Conservation (phyloP, 2,329 filamentous ascomycete species). For the Calonectria pseudoturangicola region DNA sequence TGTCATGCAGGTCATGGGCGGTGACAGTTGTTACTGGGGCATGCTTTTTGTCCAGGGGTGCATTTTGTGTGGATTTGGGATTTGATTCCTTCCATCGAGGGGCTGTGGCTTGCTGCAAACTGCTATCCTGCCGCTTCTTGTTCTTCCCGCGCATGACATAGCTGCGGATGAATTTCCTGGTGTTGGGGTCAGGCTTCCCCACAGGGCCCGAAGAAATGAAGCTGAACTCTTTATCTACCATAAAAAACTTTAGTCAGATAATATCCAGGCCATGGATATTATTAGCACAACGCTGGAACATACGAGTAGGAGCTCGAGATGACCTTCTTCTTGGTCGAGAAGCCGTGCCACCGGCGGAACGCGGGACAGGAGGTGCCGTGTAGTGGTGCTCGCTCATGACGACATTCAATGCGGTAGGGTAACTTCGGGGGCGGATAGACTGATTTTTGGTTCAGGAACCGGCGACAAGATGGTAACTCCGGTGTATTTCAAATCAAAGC, state of each 20-base stretch:
- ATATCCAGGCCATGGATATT: constrained; percentile 21
- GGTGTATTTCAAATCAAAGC: not conserved
- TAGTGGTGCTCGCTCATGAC: constrained; percentile 44
- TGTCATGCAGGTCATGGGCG: not conserved
- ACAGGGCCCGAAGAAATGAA: constrained; percentile 52
- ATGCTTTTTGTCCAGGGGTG: not conserved
- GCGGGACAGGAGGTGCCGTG: constrained; percentile 4
- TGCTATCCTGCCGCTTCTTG: constrained; percentile 36
- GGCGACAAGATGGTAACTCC: constrained; percentile 1
- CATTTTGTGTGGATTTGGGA: constrained; percentile 1
- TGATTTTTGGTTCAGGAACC: not conserved
- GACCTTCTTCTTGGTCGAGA: constrained; percentile 33
- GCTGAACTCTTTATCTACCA: constrained; percentile 51
- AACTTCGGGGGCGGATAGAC: not conserved
- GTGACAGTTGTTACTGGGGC: not conserved
- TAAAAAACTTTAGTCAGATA: not conserved
- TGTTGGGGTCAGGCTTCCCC: constrained; percentile 50
- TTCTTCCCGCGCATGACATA: constrained; percentile 56
- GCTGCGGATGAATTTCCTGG: constrained; percentile 55
- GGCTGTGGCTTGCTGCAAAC: not conserved
- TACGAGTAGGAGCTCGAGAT: constrained; percentile 16
- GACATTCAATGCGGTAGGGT: not conserved
- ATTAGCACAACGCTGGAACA: constrained; percentile 2
- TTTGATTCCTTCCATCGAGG: not conserved
- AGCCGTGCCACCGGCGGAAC: constrained; percentile 15